Conservation (phyloP, 2,329 filamentous ascomycete species). For the Macrophomina phaseolina region DNA sequence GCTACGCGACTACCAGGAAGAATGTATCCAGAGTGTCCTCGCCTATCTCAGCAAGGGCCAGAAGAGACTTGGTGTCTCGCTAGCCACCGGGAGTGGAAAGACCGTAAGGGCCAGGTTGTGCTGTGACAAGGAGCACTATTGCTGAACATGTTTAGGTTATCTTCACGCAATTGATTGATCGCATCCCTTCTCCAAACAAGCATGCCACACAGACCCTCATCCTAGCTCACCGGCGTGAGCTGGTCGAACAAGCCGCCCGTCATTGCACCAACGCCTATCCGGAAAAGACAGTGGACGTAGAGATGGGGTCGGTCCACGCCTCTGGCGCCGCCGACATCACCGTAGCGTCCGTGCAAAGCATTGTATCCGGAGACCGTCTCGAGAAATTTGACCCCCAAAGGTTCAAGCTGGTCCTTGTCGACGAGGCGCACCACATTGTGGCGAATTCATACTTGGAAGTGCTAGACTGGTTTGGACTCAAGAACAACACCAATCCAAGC, state of each 20-base stretch:
- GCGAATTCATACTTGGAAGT: conserved; percentile 77
- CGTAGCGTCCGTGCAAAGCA: conserved; percentile 85
- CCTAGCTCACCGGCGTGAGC: conserved; percentile 86
- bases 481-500: conserved; percentile 49
- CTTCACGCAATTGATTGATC: conserved; percentile 92
- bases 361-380: conserved; percentile 78
- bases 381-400: conserved; percentile 76
- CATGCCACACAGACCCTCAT: conserved; percentile 81
- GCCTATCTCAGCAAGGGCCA: conserved; percentile 71
- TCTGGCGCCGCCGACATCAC: conserved; percentile 89
- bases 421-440: conserved; percentile 97
- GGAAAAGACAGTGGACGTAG: conserved; percentile 79
- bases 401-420: conserved; percentile 92
- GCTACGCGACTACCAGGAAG: conserved; percentile 85
- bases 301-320: conserved; percentile 82
- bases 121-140: background rate
- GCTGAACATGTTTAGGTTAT: conserved; percentile 67
- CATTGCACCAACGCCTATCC: conserved; percentile 87
- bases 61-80: conserved; percentile 79
- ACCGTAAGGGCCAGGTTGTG: conserved; percentile 62
- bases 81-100: conserved; percentile 89
- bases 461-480: conserved; percentile 79
- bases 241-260: conserved; percentile 89
- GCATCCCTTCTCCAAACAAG: conserved; percentile 64
- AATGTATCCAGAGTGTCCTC: conserved; percentile 85